phyloP scores from a whole-genome alignment of 495 filamentous ascomycete genomes.

The Hyaloscypha bicolor region DNA sequence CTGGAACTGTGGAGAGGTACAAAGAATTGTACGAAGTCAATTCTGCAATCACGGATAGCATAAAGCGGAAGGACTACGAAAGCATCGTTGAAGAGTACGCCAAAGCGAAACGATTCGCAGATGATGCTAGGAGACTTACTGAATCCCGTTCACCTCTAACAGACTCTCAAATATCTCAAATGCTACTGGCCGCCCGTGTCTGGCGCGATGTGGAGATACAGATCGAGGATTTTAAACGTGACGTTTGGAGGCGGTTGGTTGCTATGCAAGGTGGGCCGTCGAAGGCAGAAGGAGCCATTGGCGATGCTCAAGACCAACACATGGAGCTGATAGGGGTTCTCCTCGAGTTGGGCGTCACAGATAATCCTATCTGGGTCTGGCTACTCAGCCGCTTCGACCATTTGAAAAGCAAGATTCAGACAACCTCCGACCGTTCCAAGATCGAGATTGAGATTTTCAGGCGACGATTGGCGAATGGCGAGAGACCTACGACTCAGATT shows the following conservation, averaged over 20 bases:
- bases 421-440: constrained; percentile 77
- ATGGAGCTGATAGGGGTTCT: constrained; percentile 88
- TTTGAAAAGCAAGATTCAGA: constrained; percentile 78
- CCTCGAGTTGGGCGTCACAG: constrained; percentile 87
- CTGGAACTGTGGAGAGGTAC: constrained; percentile 72
- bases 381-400: constrained; percentile 85
- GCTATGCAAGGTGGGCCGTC: constrained; percentile 49
- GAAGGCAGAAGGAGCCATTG: constrained; percentile 44
- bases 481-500: constrained; percentile 67
- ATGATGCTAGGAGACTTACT: constrained; percentile 68
- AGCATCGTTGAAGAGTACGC: constrained; percentile 82
- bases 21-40: constrained; percentile 80
- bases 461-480: constrained; percentile 71
- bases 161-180: constrained; percentile 79
- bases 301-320: constrained; percentile 70
- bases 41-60: constrained; percentile 74
- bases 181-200: constrained; percentile 89
- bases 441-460: constrained; percentile 91
- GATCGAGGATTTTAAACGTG: constrained; percentile 81
- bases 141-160: constrained; percentile 54
- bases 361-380: constrained; percentile 97
- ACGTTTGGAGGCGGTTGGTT: constrained; percentile 79
- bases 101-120: constrained; percentile 72
- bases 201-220: constrained; percentile 89
- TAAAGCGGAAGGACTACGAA: constrained; percentile 89